Percentiles rank a stretch among this genome's conserved stretches.
Evolutionary conservation across 2,329 filamentous ascomycete genomes (phyloP).

Genomic region (Davidsoniella virescens): DNA sequence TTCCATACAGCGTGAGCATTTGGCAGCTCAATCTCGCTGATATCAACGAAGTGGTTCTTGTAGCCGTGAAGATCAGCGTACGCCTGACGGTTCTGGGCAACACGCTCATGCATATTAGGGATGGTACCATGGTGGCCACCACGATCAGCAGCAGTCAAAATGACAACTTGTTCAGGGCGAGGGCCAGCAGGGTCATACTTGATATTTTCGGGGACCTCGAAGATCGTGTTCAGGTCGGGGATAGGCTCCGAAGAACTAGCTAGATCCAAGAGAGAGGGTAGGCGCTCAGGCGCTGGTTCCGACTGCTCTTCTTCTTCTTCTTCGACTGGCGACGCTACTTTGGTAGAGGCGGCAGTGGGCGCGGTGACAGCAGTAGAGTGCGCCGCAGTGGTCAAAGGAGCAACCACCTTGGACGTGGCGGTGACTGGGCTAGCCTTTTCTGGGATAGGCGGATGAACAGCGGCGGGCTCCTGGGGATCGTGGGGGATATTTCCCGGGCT

Average conservation of each 20-base stretch:
- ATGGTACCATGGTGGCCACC: conserved; percentile 12
- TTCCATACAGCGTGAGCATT: conserved; percentile 11
- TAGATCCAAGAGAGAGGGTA: conserved; percentile 6
- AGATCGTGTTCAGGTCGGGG: conserved; percentile 8
- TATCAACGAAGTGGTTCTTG: conserved; percentile 13
- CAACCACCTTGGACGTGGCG: neutral
- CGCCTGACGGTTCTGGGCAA: conserved; percentile 12
- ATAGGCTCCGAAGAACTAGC: conserved; percentile 3
- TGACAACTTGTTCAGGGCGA: conserved; percentile 9
- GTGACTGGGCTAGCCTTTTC: neutral
- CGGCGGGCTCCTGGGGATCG: neutral
- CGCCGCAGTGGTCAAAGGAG: neutral
- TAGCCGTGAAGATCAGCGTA: conserved; percentile 12
- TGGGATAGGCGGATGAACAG: conserved; percentile 4
- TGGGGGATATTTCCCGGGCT: conserved; percentile 4
- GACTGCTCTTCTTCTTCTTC: neutral
- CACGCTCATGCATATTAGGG: conserved; percentile 11
- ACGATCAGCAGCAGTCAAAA: conserved; percentile 11
- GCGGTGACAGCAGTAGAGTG: neutral
- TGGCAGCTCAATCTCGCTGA: conserved; percentile 11
- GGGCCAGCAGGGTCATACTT: conserved; percentile 11
- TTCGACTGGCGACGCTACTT: neutral
- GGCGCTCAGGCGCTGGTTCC: neutral
- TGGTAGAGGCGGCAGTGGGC: neutral
- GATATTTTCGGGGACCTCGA: conserved; percentile 11